Evolutionary conservation across 768 basidiomycete genomes (phyloP).

Genomic region (Mycena pura): DNA sequence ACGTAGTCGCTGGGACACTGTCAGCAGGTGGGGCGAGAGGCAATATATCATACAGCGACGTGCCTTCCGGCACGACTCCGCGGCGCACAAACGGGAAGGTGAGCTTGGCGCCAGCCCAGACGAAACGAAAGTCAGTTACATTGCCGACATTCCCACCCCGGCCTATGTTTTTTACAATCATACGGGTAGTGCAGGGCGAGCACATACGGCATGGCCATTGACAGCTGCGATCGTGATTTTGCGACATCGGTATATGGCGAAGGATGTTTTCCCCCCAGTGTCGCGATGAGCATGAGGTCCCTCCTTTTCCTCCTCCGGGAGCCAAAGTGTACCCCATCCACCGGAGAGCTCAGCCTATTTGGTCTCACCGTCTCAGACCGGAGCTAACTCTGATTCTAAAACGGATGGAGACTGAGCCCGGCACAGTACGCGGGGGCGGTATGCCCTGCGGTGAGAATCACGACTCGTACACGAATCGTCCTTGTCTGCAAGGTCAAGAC

Average conservation of each 20-base stretch:
- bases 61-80: constrained; percentile 57
- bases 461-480: constrained; percentile 60
- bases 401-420: constrained; percentile 46
- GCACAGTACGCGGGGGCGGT: constrained; percentile 61
- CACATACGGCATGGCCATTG: constrained; percentile 56
- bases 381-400: neutral
- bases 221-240: constrained; percentile 61
- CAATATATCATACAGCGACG: neutral
- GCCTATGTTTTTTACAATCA: constrained; percentile 35
- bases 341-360: constrained; percentile 55
- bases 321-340: constrained; percentile 54
- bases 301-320: constrained; percentile 49
- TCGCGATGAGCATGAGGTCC: constrained; percentile 60
- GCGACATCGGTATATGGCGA: constrained; percentile 58
- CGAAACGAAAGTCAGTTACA: constrained; percentile 62
- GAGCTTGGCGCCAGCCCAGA: constrained; percentile 57
- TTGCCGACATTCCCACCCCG: constrained; percentile 55
- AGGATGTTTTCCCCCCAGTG: constrained; percentile 51
- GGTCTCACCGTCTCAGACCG: neutral
- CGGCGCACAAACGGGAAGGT: constrained; percentile 57
- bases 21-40: neutral
- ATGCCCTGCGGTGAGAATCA: constrained; percentile 59
- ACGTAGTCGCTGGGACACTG: constrained; percentile 40
- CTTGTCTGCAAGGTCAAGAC: constrained; percentile 54
- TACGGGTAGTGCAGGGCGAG: neutral